Percentiles rank a stretch among this genome's conserved stretches.
phyloP scores from a whole-genome alignment of 2,329 filamentous ascomycete species.

The Neofusicoccum sp. region DNA sequence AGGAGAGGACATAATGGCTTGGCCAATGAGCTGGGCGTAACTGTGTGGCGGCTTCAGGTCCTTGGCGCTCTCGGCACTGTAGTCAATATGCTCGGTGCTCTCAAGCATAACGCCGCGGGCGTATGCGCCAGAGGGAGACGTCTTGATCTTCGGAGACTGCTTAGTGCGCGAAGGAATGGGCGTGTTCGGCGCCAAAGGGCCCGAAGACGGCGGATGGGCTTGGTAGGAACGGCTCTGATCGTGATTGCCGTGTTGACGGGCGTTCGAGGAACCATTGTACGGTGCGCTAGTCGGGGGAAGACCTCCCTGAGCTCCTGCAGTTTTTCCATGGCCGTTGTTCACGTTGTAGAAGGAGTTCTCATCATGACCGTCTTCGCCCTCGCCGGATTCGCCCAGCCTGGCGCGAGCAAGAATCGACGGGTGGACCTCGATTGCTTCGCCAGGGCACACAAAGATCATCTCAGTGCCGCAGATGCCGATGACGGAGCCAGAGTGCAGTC shows the following conservation, averaged over 20 bases:
- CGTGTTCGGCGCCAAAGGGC: constrained; percentile 24
- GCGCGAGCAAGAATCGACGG: constrained; percentile 59
- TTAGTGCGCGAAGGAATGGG: constrained; percentile 37
- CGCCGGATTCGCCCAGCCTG: constrained; percentile 40
- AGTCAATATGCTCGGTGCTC: constrained; percentile 62
- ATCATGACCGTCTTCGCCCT: constrained; percentile 29
- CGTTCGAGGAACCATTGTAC: constrained; percentile 5
- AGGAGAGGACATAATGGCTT: constrained; percentile 83
- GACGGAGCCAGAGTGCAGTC: constrained; percentile 81
- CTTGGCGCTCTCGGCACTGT: constrained; percentile 78
- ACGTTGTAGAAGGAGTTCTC: constrained; percentile 9
- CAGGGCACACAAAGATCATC: constrained; percentile 98
- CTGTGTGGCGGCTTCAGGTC: constrained; percentile 95
- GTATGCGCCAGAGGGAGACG: constrained; percentile 45
- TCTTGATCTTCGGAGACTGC: constrained; percentile 38
- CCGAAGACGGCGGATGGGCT: constrained; percentile 10
- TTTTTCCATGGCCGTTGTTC: constrained; percentile 16
- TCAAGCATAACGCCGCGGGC: constrained; percentile 53
- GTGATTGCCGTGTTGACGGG: constrained; percentile 17
- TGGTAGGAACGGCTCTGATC: constrained; percentile 6
- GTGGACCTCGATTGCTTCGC: constrained; percentile 67
- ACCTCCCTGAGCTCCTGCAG: constrained; percentile 22
- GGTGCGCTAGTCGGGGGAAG: constrained; percentile 24
- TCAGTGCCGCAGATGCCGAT: constrained; percentile 90
- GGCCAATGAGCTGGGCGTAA: constrained; percentile 95